Conservation (phyloP, 1,284 basidiomycete species). For the Psilocybe mexicana region DNA sequence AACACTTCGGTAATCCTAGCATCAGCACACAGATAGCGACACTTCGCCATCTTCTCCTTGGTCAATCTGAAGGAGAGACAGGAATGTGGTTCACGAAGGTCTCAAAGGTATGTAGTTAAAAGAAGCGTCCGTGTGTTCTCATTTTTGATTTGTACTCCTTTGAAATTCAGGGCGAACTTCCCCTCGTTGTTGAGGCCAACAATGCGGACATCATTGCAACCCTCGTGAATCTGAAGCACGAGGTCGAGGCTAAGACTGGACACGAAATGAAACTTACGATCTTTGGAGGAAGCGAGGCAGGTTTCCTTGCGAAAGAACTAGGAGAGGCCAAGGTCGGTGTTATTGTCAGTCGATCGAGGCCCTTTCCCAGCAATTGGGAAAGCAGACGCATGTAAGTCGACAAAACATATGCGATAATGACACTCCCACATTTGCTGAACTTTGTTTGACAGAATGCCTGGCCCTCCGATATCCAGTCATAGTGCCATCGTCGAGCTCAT, state of each 20-base stretch:
- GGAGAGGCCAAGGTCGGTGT: conserved; percentile 74
- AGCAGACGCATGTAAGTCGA: conserved; percentile 51
- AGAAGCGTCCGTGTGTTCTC: background rate
- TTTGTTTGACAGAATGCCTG: conserved; percentile 41
- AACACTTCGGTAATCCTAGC: conserved; percentile 40
- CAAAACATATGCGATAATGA: background rate
- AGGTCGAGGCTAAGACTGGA: conserved; percentile 53
- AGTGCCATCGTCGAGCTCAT: conserved; percentile 67
- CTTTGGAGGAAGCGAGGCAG: conserved; percentile 72
- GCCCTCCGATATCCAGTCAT: conserved; percentile 71
- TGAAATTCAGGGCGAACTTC: conserved; percentile 38
- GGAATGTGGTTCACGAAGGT: conserved; percentile 57
- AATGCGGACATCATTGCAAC: conserved; percentile 81
- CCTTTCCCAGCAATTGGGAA: conserved; percentile 70
- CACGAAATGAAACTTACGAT: conserved; percentile 56
- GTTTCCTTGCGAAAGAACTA: conserved; percentile 75
- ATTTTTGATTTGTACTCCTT: background rate
- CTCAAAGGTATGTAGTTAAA: conserved; percentile 35
- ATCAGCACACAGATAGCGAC: conserved; percentile 65
- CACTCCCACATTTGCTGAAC: background rate
- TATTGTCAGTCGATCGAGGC: conserved; percentile 55
- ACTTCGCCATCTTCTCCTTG: conserved; percentile 64
- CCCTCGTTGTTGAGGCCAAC: conserved; percentile 59
- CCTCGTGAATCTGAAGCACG: conserved; percentile 72
- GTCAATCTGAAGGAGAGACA: conserved; percentile 44